phyloP scores from a whole-genome alignment of 495 filamentous ascomycete species.

The Podospora fimiseda region DNA sequence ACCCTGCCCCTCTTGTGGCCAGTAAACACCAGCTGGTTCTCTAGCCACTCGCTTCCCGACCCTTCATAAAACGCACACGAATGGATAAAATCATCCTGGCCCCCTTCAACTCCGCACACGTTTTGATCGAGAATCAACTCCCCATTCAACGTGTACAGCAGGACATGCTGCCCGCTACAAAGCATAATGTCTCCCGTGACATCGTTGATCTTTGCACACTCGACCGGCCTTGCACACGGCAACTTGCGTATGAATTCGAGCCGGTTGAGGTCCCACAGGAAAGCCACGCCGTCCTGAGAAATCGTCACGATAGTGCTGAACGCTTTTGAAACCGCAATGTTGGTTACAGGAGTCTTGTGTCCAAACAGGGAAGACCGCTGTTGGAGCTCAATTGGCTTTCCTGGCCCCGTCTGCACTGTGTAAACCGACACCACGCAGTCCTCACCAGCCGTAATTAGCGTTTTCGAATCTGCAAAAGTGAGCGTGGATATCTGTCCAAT shows the following conservation, averaged over 20 bases:
- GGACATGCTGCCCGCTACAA: constrained; percentile 63
- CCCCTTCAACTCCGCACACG: constrained; percentile 48
- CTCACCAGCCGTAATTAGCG: constrained; percentile 80
- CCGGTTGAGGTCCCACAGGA: constrained; percentile 92
- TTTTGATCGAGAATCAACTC: constrained; percentile 71
- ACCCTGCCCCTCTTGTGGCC: constrained; percentile 80
- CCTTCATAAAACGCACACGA: constrained; percentile 94
- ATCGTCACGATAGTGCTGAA: constrained; percentile 83
- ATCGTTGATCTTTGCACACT: constrained; percentile 83
- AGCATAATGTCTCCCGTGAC: constrained; percentile 82
- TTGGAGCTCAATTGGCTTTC: constrained; percentile 70
- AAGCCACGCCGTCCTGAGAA: constrained; percentile 69
- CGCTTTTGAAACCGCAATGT: constrained; percentile 74
- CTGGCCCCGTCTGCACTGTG: constrained; percentile 48
- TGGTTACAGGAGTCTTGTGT: constrained; percentile 72
- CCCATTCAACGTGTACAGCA: constrained; percentile 87
- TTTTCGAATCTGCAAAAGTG: constrained; percentile 80
- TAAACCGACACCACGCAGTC: constrained; percentile 89
- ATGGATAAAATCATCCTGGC: constrained; percentile 60
- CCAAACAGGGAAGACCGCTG: constrained; percentile 81
- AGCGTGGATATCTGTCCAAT: constrained; percentile 77
- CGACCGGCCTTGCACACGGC: constrained; percentile 39
- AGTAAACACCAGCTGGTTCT: constrained; percentile 79
- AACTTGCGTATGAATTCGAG: constrained; percentile 77
- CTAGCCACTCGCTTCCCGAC: constrained; percentile 83